Evolutionary conservation across 352 stramenopile species (phyloP).

Genomic region (Phytophthora sansomeana): DNA sequence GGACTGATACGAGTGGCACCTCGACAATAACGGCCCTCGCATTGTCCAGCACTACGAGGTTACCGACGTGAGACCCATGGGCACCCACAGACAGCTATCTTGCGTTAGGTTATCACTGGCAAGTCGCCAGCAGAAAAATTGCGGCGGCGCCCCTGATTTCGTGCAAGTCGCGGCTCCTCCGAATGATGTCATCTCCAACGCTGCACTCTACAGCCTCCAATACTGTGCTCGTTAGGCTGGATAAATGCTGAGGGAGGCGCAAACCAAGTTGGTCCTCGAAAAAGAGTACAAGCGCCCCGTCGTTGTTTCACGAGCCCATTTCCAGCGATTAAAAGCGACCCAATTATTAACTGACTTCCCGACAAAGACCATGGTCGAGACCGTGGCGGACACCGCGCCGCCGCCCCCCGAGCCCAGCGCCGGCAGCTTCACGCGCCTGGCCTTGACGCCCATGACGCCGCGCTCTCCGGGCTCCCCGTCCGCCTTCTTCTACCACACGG

Average conservation of each 20-base stretch:
- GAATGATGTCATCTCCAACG: too few relatives aligned
- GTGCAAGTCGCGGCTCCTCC: not conserved
- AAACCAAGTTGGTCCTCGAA: too few relatives aligned
- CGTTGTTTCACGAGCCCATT: not conserved
- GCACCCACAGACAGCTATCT: too few relatives aligned
- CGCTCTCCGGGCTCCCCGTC: slow-evolving; percentile 36
- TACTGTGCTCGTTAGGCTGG: too few relatives aligned
- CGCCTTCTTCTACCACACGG: slow-evolving; percentile 43
- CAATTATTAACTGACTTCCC: not conserved
- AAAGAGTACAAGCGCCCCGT: too few relatives aligned
- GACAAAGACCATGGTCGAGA: not conserved
- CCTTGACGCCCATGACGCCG: slow-evolving; percentile 28
- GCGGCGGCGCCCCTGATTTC: not conserved
- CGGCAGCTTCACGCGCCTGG: slow-evolving; percentile 18
- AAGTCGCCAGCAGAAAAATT: not conserved
- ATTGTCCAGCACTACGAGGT: too few relatives aligned
- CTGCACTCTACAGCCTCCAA: too few relatives aligned
- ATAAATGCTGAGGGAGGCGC: too few relatives aligned
- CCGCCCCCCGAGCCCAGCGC: slow-evolving; percentile 14
- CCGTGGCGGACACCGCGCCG: slow-evolving; percentile 11
- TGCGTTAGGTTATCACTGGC: too few relatives aligned
- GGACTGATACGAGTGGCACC: not conserved
- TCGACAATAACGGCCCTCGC: not conserved
- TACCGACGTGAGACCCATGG: too few relatives aligned
- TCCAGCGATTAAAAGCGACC: not conserved